Base-by-base conservation (phyloP, 1,284 basidiomycete species). In the Boletellus dicymbophilus region DNA sequence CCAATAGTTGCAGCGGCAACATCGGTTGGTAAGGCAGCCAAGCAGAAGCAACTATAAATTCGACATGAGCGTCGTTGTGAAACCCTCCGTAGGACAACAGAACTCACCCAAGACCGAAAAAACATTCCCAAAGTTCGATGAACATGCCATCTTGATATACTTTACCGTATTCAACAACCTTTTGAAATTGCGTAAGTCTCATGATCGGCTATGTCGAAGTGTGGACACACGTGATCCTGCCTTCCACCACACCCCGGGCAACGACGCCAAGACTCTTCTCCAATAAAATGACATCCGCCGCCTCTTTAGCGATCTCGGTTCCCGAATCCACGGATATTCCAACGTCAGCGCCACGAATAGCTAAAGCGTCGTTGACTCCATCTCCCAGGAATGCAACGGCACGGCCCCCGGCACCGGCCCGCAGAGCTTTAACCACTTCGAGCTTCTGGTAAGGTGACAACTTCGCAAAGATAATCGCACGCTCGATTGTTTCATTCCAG, bases 281-380 rank as follows among this genome's bases (percentile, higher is more conserved):
- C 36, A 98, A 92, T 18, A 99, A 79, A 59, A 99, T 98, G 50
- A 96, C 87, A 70, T 98, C 95, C 7, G 95, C 95, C 6, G 96
- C 96, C 73, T 98, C 95, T 71, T 98, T 98, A 16, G 96, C 95
- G 16, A 99, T 96, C 65, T 99, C 96, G 6, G 96, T 98, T 12
- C 96, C 96, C 50, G 90, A 90, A 51, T 97, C 96, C 93, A 99
- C 98, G 25, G 92, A 91, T 51, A 99, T 88, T 23, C 96, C 96
- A 56, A 99, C 98, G 67, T 98, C 96, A 2, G 96, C 95, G 16
- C 67, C 61, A 7, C 64, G 64, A 44, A 66, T 64, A 36, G 64
- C 64, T 44, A 70, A 48, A 30, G 64, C 64, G 47, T 66, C 64
- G 16, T 70, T 70, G 18, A 66, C 65, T 1, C 64, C 68, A 31